Conservation (phyloP, 495 filamentous ascomycete species). For the Penicillium flavigenum region DNA sequence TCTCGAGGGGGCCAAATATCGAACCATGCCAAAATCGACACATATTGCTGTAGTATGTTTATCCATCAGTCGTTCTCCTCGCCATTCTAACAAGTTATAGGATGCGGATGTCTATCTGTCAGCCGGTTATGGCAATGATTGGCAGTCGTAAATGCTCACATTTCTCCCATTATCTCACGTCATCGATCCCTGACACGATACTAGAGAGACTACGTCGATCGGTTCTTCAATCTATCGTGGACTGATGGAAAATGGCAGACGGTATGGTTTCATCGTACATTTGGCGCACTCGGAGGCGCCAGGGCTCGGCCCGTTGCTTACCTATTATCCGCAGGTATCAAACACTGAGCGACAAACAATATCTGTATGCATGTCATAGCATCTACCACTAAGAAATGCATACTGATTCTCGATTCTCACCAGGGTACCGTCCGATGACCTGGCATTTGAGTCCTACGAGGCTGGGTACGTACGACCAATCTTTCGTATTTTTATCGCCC, state of each 20-base stretch:
- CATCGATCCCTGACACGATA: background rate
- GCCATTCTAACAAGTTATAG: background rate
- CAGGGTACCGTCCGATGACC: slow-evolving; percentile 5
- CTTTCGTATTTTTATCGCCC: background rate
- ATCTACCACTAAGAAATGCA: background rate
- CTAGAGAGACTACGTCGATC: slow-evolving; percentile 13
- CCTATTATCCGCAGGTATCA: background rate
- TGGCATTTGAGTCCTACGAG: slow-evolving; percentile 8
- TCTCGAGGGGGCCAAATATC: background rate
- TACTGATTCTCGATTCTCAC: background rate
- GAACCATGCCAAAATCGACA: background rate
- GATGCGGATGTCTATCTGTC: background rate
- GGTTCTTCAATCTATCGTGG: slow-evolving; percentile 8
- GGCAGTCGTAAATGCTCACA: slow-evolving; percentile 2
- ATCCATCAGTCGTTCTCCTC: background rate
- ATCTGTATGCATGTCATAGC: background rate
- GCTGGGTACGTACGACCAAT: background rate
- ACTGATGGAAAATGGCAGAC: background rate
- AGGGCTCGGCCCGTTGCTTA: background rate
- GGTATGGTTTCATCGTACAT: background rate
- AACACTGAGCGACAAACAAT: background rate
- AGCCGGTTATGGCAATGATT: background rate
- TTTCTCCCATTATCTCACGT: background rate
- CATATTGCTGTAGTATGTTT: background rate
- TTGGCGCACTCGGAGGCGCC: background rate